These are phyloP conservation scores for Fagopyrum tataricum DNA, from an alignment of 148 eudicot genomes.

Conservation along the genomic window DNA sequence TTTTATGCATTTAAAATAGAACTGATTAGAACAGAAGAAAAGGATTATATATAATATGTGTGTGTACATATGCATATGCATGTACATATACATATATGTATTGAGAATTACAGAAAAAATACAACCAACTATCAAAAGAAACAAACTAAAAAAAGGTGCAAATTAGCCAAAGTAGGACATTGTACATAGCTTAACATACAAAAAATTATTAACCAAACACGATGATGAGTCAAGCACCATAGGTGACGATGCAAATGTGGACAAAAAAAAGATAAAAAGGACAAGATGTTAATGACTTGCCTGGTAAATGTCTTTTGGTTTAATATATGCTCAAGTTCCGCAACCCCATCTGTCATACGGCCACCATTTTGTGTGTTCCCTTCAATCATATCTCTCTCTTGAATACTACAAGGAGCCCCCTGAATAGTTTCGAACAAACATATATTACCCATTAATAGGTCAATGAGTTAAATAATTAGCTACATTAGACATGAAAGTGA, in stretches of 20 bases:
- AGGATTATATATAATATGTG: not conserved
- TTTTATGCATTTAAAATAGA: not conserved
- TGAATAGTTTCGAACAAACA: not conserved
- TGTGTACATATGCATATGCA: no score
- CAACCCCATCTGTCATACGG: conserved; percentile 31
- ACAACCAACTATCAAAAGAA: not conserved
- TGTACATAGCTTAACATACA: not conserved
- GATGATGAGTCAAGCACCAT: conserved; percentile 3
- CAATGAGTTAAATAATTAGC: not conserved
- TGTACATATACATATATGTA: not conserved
- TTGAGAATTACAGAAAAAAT: not conserved
- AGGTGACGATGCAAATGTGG: not conserved
- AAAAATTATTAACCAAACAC: not conserved
- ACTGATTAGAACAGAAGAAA: not conserved
- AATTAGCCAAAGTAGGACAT: not conserved
- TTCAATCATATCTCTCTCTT: not conserved
- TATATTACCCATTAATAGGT: not conserved
- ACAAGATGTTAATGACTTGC: conserved; percentile 21
- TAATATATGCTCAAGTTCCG: conserved; percentile 69
- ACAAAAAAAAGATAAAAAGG: not conserved
- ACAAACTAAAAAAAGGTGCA: not conserved
- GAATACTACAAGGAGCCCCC: conserved; percentile 5
- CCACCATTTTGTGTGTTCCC: conserved; percentile 12
- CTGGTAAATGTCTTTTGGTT: conserved; percentile 86
- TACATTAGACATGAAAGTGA: not conserved